These are phyloP conservation scores for Cytidiella melzeri DNA, from an alignment of 768 basidiomycete species.

Conservation along the genomic window DNA sequence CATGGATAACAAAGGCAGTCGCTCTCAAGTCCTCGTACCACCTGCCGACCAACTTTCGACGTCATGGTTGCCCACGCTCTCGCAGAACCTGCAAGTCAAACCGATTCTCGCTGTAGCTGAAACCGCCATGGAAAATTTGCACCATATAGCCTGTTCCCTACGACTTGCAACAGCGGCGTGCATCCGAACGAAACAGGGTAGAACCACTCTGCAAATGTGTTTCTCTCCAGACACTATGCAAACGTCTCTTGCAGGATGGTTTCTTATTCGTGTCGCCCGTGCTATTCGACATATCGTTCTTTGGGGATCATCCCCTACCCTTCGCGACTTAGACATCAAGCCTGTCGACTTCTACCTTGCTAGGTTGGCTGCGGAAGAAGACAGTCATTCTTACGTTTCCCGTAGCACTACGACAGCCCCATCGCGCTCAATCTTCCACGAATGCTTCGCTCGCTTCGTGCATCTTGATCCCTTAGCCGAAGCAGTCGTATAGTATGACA, in stretches of 20 bases:
- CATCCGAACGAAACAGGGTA: not conserved
- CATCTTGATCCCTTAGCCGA: not conserved
- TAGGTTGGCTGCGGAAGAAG: no score
- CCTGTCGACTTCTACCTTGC: not conserved
- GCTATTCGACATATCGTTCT: not conserved
- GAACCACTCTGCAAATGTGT: not conserved
- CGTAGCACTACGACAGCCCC: no score
- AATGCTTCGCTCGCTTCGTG: not conserved
- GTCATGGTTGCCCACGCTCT: not conserved
- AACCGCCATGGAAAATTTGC: not conserved
- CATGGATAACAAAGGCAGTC: not conserved
- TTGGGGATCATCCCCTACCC: not conserved
- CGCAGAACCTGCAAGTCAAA: not conserved
- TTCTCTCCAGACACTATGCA: not conserved
- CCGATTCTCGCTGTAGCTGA: not conserved
- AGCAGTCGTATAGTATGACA: not conserved
- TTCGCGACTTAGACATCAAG: not conserved
- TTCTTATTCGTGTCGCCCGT: not conserved
- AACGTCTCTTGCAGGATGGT: not conserved
- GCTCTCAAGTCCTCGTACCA: not conserved
- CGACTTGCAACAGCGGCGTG: not conserved
- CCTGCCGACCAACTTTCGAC: not conserved
- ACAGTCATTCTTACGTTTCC: no score
- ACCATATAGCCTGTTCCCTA: not conserved
- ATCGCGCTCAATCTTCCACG: not conserved